phyloP scores from a whole-genome alignment of 306 rosid species.

The Medicago arabica region DNA sequence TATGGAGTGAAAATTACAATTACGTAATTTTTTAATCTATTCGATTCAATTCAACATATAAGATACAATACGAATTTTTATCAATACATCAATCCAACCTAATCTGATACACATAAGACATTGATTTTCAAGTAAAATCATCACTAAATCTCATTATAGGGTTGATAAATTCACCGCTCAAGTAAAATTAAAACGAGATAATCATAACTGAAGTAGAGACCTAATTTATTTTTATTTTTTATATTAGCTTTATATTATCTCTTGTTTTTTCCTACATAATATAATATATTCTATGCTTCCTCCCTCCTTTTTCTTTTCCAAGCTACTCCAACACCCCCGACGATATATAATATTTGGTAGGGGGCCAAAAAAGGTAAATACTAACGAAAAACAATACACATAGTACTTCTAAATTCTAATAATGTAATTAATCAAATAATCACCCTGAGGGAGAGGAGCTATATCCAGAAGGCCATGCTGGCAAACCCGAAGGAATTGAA shows the following conservation, averaged over 20 bases:
- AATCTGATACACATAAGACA: not conserved
- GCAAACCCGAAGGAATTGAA: constrained; percentile 24
- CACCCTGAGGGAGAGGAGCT: constrained; percentile 39
- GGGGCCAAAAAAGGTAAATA: not conserved
- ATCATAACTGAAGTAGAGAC: not conserved
- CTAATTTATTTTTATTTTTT: not conserved
- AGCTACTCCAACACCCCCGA: not conserved
- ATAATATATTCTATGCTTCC: not conserved
- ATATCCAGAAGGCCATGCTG: constrained; percentile 34
- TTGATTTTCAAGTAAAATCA: not conserved
- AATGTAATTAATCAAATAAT: not conserved
- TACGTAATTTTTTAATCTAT: too few species aligned
- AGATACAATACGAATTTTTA: too few species aligned
- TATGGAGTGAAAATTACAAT: too few species aligned
- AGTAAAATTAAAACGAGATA: not conserved
- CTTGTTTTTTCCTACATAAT: not conserved
- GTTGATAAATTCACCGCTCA: not conserved
- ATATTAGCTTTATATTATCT: not conserved
- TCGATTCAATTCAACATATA: too few species aligned
- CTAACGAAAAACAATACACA: not conserved
- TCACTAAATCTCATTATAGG: not conserved
- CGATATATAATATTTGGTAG: not conserved
- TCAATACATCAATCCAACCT: not conserved
- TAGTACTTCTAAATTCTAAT: not conserved
- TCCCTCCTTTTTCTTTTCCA: not conserved